phyloP scores from a whole-genome alignment of 2,329 filamentous ascomycete species.

The Colletotrichum zoysiae region DNA sequence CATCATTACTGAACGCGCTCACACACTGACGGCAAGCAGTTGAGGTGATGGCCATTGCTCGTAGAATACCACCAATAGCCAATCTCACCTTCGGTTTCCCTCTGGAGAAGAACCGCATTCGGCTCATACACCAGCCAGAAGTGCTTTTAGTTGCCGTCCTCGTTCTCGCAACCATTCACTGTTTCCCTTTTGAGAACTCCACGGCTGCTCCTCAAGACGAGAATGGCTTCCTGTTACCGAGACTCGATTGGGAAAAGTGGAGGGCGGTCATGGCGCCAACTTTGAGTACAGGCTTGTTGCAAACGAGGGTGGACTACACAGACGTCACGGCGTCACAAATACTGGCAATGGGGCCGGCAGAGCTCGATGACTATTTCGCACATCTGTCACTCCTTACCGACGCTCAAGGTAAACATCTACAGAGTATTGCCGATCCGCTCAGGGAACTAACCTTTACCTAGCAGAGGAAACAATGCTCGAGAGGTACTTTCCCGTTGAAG shows the following conservation, averaged over 20 bases:
- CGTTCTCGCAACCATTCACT: conserved; percentile 81
- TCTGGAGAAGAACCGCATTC: conserved; percentile 57
- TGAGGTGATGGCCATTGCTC: conserved; percentile 59
- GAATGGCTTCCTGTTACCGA: conserved; percentile 51
- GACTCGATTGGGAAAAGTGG: conserved; percentile 83
- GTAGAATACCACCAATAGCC: conserved; percentile 65
- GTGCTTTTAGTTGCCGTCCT: conserved; percentile 77
- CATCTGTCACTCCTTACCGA: conserved; percentile 51
- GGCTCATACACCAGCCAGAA: conserved; percentile 77
- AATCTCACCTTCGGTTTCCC: conserved; percentile 70
- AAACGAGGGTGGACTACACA: conserved; percentile 56
- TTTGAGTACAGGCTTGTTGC: conserved; percentile 45
- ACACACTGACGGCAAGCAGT: conserved; percentile 36
- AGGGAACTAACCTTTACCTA: conserved; percentile 12
- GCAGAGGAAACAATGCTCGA: conserved; percentile 41
- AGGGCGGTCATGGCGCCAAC: conserved; percentile 56
- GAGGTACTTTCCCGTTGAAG: conserved; percentile 53
- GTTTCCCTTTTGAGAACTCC: conserved; percentile 78
- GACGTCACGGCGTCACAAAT: conserved; percentile 72
- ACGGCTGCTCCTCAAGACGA: conserved; percentile 64
- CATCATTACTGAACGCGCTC: background rate
- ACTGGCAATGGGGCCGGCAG: conserved; percentile 68
- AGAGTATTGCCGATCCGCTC: conserved; percentile 44
- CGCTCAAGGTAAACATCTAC: conserved; percentile 50
- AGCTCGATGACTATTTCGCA: conserved; percentile 76